Evolutionary conservation across 441 rosid genomes (phyloP).

Genomic region (Adansonia grandidieri): DNA sequence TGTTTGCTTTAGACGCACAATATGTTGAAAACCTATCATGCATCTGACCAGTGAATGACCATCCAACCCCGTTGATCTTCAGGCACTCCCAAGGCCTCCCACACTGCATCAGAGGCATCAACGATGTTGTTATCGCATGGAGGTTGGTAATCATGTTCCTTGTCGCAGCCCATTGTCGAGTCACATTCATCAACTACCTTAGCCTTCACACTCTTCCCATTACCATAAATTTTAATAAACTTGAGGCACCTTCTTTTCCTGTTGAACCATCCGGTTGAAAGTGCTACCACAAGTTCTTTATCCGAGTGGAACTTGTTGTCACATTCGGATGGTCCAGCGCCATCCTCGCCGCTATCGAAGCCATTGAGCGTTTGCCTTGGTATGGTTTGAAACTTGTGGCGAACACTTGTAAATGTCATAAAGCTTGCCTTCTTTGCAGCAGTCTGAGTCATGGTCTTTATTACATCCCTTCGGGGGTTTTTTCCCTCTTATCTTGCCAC

Average conservation of each 20-base stretch:
- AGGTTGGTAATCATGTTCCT: constrained; percentile 34
- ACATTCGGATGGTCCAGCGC: background rate
- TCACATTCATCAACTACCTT: constrained; percentile 46
- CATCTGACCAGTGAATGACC: background rate
- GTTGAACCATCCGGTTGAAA: constrained; percentile 31
- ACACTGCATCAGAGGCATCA: constrained; percentile 42
- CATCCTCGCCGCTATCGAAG: background rate
- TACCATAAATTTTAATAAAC: constrained; percentile 32
- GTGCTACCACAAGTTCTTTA: constrained; percentile 4
- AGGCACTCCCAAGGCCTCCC: constrained; percentile 36
- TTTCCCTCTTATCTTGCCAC: constrained; percentile 33
- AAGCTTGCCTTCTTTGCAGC: constrained; percentile 35
- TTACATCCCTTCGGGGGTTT: constrained; percentile 37
- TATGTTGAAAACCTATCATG: background rate
- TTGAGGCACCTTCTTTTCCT: constrained; percentile 29
- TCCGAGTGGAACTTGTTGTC: background rate
- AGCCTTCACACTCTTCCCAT: constrained; percentile 31
- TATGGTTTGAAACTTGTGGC: background rate
- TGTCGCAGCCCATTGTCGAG: constrained; percentile 37
- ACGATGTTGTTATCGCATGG: constrained; percentile 41
- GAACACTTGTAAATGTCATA: constrained; percentile 37
- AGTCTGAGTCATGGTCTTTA: constrained; percentile 22
- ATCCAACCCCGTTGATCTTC: background rate
- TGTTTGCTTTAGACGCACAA: too few species aligned
- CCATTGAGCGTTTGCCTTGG: constrained; percentile 19